Evolutionary conservation across 2,329 filamentous ascomycete species (phyloP).

Genomic region (Xylaria digitata): DNA sequence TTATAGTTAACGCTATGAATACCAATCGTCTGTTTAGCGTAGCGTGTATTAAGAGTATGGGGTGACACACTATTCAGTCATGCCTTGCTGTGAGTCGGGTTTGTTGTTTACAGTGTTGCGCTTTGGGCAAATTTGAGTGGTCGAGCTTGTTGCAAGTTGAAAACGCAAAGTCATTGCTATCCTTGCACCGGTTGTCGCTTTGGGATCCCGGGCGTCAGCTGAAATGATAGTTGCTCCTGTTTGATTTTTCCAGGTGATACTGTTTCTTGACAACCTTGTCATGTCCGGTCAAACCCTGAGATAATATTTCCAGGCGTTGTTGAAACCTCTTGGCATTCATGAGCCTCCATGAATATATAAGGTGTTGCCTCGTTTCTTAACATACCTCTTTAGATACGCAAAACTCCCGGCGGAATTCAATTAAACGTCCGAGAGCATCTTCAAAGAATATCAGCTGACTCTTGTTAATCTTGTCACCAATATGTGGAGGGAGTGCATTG

Average conservation of each 20-base stretch:
- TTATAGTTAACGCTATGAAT: not conserved
- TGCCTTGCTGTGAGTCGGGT: not conserved
- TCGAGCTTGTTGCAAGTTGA: not conserved
- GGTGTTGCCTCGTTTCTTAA: not conserved
- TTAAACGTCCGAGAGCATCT: not conserved
- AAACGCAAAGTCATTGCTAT: not conserved
- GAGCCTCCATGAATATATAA: not conserved
- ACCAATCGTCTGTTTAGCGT: not conserved
- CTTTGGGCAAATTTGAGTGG: not conserved
- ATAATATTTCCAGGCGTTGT: conserved; percentile 1
- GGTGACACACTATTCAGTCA: not conserved
- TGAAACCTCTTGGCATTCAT: not conserved
- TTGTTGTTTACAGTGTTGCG: not conserved
- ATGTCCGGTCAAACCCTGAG: not conserved
- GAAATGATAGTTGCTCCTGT: not conserved
- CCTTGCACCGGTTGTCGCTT: not conserved
- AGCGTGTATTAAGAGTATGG: not conserved
- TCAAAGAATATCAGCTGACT: not conserved
- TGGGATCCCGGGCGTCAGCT: not conserved
- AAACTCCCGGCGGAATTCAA: not conserved
- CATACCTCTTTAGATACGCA: conserved; percentile 3
- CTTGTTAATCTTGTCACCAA: not conserved
- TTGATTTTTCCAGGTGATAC: not conserved
- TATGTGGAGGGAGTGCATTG: not conserved
- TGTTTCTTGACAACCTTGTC: not conserved